Percentiles rank a stretch among this genome's conserved stretches.
phyloP scores from a whole-genome alignment of 108 stramenopile genomes.

The Cyclotella sp. region DNA sequence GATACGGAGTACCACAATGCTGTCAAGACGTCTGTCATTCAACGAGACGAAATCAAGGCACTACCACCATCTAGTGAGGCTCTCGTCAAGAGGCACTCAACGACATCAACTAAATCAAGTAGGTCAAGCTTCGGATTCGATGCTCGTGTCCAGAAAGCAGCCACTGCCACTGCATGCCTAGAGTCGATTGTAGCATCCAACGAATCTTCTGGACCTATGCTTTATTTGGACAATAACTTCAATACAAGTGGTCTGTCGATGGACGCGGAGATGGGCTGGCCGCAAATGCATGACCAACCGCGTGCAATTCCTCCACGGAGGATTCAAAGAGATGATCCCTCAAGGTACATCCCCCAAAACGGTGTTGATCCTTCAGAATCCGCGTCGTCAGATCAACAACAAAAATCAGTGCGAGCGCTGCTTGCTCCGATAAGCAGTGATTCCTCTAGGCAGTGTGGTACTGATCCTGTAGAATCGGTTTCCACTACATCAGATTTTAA shows the following conservation, averaged over 20 bases:
- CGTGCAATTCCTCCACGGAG: background rate
- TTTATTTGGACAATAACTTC: slow-evolving; percentile 3
- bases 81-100: background rate
- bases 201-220: slow-evolving; percentile 4
- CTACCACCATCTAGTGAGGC: background rate
- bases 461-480: too few species aligned
- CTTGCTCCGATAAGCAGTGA: too few species aligned
- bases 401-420: background rate
- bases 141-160: slow-evolving; percentile 6
- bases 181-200: slow-evolving; percentile 16
- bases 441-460: too few species aligned
- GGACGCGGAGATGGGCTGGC: background rate
- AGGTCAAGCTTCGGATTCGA: background rate
- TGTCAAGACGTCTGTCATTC: background rate
- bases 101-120: background rate
- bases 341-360: background rate
- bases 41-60: too few species aligned
- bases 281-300: background rate
- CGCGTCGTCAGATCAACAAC: background rate
- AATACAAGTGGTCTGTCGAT: background rate
- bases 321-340: slow-evolving; percentile 1
- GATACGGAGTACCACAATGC: background rate
- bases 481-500: too few species aligned
- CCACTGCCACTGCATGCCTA: background rate
- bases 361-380: background rate